Evolutionary conservation across 2,329 filamentous ascomycete genomes (phyloP).

Genomic region (Pseudogymnoascus destructans): DNA sequence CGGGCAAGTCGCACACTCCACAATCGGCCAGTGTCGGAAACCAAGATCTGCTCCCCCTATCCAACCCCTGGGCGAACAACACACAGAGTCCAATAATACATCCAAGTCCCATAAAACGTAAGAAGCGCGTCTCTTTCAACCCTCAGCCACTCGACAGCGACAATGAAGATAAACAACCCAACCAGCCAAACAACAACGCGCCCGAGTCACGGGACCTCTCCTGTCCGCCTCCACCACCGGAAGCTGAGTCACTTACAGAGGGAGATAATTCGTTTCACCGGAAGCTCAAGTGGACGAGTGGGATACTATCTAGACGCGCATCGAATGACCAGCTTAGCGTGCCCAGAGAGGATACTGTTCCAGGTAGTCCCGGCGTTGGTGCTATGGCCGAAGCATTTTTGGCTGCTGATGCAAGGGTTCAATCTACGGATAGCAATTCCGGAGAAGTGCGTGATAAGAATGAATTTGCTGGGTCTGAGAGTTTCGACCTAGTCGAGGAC

Average conservation of each 20-base stretch:
- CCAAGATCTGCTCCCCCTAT: not conserved
- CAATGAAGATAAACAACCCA: not conserved
- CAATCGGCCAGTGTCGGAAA: not conserved
- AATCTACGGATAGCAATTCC: not conserved
- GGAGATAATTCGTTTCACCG: not conserved
- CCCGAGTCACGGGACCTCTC: not conserved
- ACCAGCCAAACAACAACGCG: not conserved
- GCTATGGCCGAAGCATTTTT: conserved; percentile 39
- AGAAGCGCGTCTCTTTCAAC: conserved; percentile 24
- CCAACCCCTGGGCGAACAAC: not conserved
- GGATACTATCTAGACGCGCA: not conserved
- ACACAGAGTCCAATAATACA: not conserved
- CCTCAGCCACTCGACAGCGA: conserved; percentile 6
- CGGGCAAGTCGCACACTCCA: not conserved
- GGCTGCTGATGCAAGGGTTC: conserved; percentile 28
- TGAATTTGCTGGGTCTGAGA: not conserved
- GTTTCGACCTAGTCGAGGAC: not conserved
- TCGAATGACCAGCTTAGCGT: not conserved
- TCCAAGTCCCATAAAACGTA: conserved; percentile 11
- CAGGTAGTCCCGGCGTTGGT: conserved; percentile 19
- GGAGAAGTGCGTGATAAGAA: not conserved
- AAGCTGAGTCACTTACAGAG: not conserved
- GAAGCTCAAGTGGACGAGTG: not conserved
- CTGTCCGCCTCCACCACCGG: not conserved
- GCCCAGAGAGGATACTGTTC: not conserved